Conservation (phyloP, 176 grass and related monocot genomes). For the Aegilops bicornis region DNA sequence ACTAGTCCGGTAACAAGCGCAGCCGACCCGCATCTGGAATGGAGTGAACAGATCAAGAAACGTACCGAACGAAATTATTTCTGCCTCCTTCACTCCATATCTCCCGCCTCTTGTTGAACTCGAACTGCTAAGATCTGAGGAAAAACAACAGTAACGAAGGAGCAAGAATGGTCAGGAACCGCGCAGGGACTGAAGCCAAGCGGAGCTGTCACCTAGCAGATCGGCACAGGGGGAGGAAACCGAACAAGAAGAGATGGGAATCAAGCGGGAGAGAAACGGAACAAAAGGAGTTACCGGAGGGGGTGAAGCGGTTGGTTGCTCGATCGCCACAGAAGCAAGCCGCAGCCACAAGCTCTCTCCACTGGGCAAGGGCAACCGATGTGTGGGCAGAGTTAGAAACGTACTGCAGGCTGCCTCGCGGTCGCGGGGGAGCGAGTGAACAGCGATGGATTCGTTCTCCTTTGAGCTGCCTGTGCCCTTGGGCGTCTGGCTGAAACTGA, state of each 20-base stretch:
- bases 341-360: not conserved
- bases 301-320: not conserved
- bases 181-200: not conserved
- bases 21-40: not conserved
- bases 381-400: constrained; percentile 29
- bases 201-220: not conserved
- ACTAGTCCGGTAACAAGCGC: not conserved
- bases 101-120: not conserved
- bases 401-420: not conserved
- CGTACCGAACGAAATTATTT: not conserved
- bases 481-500: not conserved
- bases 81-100: not conserved
- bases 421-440: constrained; percentile 4
- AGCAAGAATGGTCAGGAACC: not conserved
- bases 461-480: not conserved
- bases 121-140: constrained; percentile 21
- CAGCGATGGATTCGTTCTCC: not conserved
- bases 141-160: not conserved
- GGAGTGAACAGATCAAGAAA: constrained; percentile 1
- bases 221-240: not conserved
- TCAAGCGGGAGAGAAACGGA: not conserved
- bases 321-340: not conserved
- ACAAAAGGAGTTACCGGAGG: constrained; percentile 1
- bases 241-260: not conserved
- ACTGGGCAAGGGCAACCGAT: not conserved